Percentiles rank a stretch among this genome's conserved stretches.
Conservation (phyloP, 768 basidiomycete genomes). For the Psilocybe sp. region DNA sequence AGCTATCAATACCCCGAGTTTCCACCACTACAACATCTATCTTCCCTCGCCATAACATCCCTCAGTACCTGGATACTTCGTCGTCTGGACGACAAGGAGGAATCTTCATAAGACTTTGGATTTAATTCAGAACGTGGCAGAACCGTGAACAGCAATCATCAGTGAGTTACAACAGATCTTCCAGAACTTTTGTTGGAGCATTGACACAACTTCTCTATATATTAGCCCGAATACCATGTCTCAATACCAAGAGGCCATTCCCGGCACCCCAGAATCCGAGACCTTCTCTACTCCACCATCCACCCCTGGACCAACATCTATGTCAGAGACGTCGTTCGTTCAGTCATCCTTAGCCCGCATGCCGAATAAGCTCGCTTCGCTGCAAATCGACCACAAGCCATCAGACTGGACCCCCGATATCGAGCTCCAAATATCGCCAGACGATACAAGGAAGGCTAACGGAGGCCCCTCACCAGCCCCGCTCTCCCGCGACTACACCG, state of each 20-base stretch:
- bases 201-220: neutral
- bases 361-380: constrained; percentile 40
- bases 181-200: neutral
- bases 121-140: neutral
- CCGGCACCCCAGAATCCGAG: constrained; percentile 33
- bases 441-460: constrained; percentile 13
- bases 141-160: neutral
- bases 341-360: constrained; percentile 40
- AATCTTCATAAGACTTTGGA: no score
- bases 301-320: constrained; percentile 26
- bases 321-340: constrained; percentile 16
- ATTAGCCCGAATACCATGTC: constrained; percentile 9
- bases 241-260: constrained; percentile 14
- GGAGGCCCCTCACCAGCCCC: constrained; percentile 7
- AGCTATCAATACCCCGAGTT: constrained; percentile 6
- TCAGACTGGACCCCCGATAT: constrained; percentile 42
- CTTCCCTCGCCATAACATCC: constrained; percentile 1
- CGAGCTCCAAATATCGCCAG: constrained; percentile 34
- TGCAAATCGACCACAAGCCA: constrained; percentile 38
- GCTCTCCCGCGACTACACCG: constrained; percentile 14
- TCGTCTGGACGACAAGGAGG: constrained; percentile 6
- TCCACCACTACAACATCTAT: constrained; percentile 2
- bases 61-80: constrained; percentile 3
- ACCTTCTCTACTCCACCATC: constrained; percentile 42
- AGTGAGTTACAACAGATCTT: no score